Base-by-base conservation (phyloP, 306 rosid species). In the Acacia melanoxylon region DNA sequence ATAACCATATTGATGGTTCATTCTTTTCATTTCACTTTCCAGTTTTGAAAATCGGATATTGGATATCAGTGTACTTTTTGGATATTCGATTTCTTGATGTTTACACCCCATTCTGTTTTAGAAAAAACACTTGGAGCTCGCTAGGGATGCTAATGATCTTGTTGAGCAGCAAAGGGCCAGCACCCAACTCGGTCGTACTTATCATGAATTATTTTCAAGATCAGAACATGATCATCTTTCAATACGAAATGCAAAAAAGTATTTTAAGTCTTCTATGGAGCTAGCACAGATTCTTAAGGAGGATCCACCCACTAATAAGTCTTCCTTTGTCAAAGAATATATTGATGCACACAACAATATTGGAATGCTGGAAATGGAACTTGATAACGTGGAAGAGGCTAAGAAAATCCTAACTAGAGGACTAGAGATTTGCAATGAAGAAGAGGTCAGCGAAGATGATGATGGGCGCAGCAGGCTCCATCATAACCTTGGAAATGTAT, bases 181-280 rank as follows among this genome's bases (percentile, higher is more conserved):
- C 78, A 95, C 97, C 4, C 99, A 95, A 80, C 91, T 95, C 11
- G 99, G 99, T 65, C 98, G 97, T 75, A 93, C 99, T 56, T 93
- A 93, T 78, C 82, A 87, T 45, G 98, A 92, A 14, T 52, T 91
- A 75, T 89, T 87, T 80, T 49, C 87, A 73, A 87, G 69, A 79
- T 90, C 91, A 0, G 87, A 90, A 0, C 88, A 92, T 29, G 96
- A 95, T 22, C 96, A 93, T 51, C 68, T 66, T 71, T 92, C 93
- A 0, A 78, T 89, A 49, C 86, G 87, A 49, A 95, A 89, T 78
- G 97, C 97, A 41, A 93, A 86, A 89, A 93, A 93, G 86, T 92
- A 93, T 84, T 93, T 92, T 72, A 90, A 88, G 82, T 78, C 62
- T 54, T 89, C 98, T 6, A 88, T 93, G 99, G 89, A 91, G 70